Evolutionary conservation across 2,329 filamentous ascomycete genomes (phyloP).

Genomic region (Ceratocystis smalleyi): DNA sequence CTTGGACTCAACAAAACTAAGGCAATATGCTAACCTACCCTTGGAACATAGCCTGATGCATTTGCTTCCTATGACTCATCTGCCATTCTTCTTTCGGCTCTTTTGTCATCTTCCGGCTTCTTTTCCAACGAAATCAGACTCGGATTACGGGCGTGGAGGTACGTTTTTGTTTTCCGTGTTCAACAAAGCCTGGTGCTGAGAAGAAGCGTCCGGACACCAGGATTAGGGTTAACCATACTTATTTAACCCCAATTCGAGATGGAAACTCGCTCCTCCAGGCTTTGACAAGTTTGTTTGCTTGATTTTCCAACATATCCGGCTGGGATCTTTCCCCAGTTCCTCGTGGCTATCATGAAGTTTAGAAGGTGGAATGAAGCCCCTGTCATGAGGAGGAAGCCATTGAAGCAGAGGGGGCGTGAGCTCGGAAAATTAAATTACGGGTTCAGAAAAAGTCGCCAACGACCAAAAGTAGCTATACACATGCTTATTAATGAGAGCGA

Average conservation of each 20-base stretch:
- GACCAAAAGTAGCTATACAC: background rate
- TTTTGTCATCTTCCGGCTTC: background rate
- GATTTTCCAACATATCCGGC: background rate
- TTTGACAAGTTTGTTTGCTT: no score
- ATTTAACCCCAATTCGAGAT: background rate
- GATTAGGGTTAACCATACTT: background rate
- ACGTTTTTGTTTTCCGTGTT: background rate
- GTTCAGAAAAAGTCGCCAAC: background rate
- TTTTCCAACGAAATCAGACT: no score
- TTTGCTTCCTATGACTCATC: background rate
- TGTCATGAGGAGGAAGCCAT: background rate
- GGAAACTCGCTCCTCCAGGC: background rate
- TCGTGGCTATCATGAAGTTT: constrained; percentile 4
- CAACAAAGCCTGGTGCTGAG: background rate
- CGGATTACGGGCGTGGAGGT: no score
- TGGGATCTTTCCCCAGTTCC: background rate
- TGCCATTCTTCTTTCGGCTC: background rate
- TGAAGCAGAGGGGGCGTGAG: background rate
- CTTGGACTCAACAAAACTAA: no score
- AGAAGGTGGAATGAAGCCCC: background rate
- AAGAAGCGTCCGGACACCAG: background rate
- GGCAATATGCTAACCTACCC: no score
- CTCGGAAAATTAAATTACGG: background rate
- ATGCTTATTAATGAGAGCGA: background rate
- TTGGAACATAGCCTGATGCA: no score